Evolutionary conservation across 768 basidiomycete genomes (phyloP).

Genomic region (Auricularia heimuer): DNA sequence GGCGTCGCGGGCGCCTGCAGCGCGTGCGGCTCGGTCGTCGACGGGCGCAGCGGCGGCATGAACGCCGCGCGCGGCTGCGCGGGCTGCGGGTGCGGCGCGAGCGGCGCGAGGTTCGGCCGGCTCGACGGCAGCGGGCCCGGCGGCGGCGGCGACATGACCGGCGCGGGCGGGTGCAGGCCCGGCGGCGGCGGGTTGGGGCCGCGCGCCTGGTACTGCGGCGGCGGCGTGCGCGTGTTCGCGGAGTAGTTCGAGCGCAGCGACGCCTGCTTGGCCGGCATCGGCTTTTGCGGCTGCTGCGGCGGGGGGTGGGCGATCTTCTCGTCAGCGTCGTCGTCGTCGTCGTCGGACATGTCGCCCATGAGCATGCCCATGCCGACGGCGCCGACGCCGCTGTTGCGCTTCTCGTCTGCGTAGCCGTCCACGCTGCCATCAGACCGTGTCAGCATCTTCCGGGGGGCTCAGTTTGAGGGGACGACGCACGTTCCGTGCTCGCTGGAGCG

Average conservation of each 20-base stretch:
- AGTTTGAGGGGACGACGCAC: not conserved
- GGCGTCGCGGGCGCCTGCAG: slow-evolving; percentile 69
- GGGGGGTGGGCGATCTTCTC: slow-evolving; percentile 13
- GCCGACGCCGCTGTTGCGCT: slow-evolving; percentile 44
- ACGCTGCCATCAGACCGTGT: not conserved
- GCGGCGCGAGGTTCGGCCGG: not conserved
- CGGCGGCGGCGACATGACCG: not conserved
- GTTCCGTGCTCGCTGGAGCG: not conserved
- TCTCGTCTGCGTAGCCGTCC: slow-evolving; percentile 19
- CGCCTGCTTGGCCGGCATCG: not conserved
- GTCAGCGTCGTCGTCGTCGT: slow-evolving; percentile 38
- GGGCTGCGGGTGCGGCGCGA: not conserved
- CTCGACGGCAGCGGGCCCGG: not conserved
- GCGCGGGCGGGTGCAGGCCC: not conserved
- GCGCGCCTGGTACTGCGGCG: slow-evolving; percentile 10
- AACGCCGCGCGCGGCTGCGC: slow-evolving; percentile 1
- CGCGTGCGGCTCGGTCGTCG: slow-evolving; percentile 44
- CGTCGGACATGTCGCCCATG: slow-evolving; percentile 33
- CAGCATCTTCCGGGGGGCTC: not conserved
- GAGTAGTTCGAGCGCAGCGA: slow-evolving; percentile 3
- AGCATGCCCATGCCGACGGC: slow-evolving; percentile 42
- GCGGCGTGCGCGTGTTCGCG: slow-evolving; percentile 7
- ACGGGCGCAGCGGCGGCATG: not conserved
- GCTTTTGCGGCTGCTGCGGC: not conserved
- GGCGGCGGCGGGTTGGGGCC: slow-evolving; percentile 29